phyloP scores from a whole-genome alignment of 768 basidiomycete genomes.

The Mycena galericulata region DNA sequence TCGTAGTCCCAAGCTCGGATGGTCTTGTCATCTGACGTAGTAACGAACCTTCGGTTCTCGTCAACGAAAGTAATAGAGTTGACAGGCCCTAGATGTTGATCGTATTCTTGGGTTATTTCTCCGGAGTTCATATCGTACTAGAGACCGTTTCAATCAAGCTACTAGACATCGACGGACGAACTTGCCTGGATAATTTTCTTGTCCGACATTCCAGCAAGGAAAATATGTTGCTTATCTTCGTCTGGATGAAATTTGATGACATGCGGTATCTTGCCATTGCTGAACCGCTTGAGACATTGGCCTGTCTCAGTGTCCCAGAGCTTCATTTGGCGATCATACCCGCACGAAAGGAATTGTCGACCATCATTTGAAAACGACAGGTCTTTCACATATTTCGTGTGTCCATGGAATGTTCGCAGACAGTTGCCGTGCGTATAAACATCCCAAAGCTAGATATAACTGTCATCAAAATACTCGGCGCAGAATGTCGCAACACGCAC shows the following conservation, averaged over 20 bases:
- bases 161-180: constrained; percentile 7
- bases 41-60: constrained; percentile 96
- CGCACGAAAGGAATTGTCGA: constrained; percentile 88
- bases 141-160: constrained; percentile 30
- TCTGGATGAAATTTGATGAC: constrained; percentile 97
- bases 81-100: constrained; percentile 97
- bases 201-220: constrained; percentile 98
- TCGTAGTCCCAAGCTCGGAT: constrained; percentile 99
- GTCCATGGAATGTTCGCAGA: constrained; percentile 96
- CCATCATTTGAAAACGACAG: constrained; percentile 96
- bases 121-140: constrained; percentile 96
- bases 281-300: constrained; percentile 95
- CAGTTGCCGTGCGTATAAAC: constrained; percentile 97
- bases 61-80: constrained; percentile 99
- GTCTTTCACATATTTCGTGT: constrained; percentile 96
- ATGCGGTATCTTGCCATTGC: constrained; percentile 97
- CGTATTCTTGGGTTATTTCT: constrained; percentile 98
- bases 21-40: constrained; percentile 98
- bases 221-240: constrained; percentile 94
- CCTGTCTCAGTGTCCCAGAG: constrained; percentile 99
- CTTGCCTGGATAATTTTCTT: constrained; percentile 98
- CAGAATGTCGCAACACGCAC: constrained; percentile 51
- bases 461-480: background rate
- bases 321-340: constrained; percentile 98
- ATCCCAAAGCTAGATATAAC: constrained; percentile 85